Percentiles rank a stretch among this genome's conserved stretches.
Evolutionary conservation across 2,329 filamentous ascomycete species (phyloP).

Genomic region (Aspergillus clavatus): DNA sequence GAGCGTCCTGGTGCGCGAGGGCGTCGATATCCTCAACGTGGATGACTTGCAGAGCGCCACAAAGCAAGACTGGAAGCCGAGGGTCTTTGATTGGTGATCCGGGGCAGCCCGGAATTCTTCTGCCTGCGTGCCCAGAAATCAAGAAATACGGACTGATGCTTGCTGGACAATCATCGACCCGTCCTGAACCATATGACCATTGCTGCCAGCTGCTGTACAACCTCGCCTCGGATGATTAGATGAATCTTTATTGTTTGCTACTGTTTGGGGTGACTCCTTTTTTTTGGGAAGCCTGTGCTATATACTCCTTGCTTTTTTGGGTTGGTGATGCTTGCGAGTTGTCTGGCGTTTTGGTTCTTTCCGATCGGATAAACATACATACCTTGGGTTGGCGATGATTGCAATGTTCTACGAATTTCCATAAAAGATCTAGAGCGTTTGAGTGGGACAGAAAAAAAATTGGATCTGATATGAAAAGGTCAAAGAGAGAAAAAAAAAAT

Average conservation of each 20-base stretch:
- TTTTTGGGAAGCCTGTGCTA: no score
- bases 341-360: not conserved
- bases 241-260: not conserved
- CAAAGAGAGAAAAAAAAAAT: no score
- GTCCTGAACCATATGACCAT: not conserved
- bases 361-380: no score
- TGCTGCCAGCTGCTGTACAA: not conserved
- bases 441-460: no score
- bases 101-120: no score
- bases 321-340: not conserved
- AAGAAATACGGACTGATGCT: no score
- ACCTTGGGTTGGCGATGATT: not conserved
- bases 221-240: not conserved
- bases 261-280: no score
- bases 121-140: no score
- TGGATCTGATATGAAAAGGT: no score
- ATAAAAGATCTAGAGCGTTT: no score
- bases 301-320: no score
- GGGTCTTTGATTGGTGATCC: constrained; percentile 33
- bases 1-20: constrained; percentile 50
- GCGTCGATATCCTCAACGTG: constrained; percentile 54
- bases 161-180: not conserved
- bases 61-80: constrained; percentile 44
- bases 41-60: constrained; percentile 52
- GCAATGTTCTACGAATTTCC: no score